Evolutionary conservation across 768 basidiomycete genomes (phyloP).

Genomic region (Cytidiella melzeri): DNA sequence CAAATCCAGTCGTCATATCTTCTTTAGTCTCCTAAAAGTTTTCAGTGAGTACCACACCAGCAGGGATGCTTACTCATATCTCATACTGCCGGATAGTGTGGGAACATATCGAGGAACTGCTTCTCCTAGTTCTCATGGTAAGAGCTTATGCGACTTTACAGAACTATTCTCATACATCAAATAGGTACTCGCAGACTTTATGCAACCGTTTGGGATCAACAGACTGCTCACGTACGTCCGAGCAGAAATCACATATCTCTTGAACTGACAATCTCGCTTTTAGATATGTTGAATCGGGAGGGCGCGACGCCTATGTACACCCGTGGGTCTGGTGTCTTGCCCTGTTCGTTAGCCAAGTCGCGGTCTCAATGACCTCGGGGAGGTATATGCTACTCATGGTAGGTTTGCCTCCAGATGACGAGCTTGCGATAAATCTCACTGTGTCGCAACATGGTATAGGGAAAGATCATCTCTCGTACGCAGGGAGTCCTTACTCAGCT

Average conservation of each 20-base stretch:
- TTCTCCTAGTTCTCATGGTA: slow-evolving; percentile 14
- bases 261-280: too few relatives aligned
- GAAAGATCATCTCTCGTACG: slow-evolving; percentile 30
- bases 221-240: slow-evolving; percentile 21
- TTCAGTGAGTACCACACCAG: slow-evolving; percentile 11
- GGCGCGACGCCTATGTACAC: slow-evolving; percentile 39
- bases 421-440: not conserved
- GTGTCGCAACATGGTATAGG: slow-evolving; percentile 22
- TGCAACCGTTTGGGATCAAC: slow-evolving; percentile 25
- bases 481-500: slow-evolving; percentile 44
- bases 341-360: slow-evolving; percentile 41
- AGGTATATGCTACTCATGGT: slow-evolving; percentile 40
- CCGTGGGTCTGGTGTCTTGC: slow-evolving; percentile 63
- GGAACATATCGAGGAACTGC: slow-evolving; percentile 12
- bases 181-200: slow-evolving; percentile 13
- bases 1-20: slow-evolving; percentile 14
- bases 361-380: slow-evolving; percentile 41
- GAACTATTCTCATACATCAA: not conserved
- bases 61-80: slow-evolving; percentile 2
- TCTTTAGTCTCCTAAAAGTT: slow-evolving; percentile 13
- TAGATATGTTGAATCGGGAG: slow-evolving; percentile 52
- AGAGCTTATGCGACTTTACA: not conserved
- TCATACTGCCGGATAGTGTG: slow-evolving; percentile 5
- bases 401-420: not conserved
- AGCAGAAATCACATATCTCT: too few relatives aligned